phyloP scores from a whole-genome alignment of 192 early-diverging fungal genomes.

The Cetraspora pellucida region DNA sequence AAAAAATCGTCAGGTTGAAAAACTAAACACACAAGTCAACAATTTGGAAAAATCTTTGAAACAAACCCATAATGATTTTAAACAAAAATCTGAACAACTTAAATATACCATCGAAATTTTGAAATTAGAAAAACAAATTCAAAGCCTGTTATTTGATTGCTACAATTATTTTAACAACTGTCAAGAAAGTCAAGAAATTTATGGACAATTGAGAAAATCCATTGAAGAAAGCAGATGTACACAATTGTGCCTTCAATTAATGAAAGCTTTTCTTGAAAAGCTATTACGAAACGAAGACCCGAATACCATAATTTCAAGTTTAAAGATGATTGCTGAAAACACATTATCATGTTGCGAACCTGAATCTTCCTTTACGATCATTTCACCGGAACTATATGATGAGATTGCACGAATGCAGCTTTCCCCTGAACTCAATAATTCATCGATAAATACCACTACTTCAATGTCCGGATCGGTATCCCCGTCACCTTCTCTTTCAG shows the following conservation, averaged over 20 bases:
- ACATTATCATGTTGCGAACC: background rate
- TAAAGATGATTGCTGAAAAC: background rate
- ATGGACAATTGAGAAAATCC: background rate
- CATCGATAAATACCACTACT: too few species aligned
- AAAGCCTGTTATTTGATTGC: background rate
- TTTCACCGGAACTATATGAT: too few species aligned
- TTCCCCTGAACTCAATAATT: too few species aligned
- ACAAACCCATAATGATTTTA: background rate
- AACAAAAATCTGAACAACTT: background rate
- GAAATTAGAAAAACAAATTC: background rate
- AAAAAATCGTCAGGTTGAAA: conserved; percentile 25
- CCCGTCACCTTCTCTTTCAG: too few species aligned
- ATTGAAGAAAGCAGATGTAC: conserved; percentile 6
- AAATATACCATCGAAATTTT: background rate
- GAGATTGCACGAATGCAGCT: too few species aligned
- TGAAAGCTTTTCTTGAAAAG: background rate
- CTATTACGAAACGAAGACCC: background rate
- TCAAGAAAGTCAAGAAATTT: background rate
- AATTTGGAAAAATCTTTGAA: background rate
- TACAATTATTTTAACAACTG: background rate
- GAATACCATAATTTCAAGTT: background rate
- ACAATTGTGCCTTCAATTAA: background rate
- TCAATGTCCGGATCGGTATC: too few species aligned
- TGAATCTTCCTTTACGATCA: background rate
- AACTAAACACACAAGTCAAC: background rate